Base-by-base conservation (phyloP, 2,329 filamentous ascomycete species). In the Coniella vitis region DNA sequence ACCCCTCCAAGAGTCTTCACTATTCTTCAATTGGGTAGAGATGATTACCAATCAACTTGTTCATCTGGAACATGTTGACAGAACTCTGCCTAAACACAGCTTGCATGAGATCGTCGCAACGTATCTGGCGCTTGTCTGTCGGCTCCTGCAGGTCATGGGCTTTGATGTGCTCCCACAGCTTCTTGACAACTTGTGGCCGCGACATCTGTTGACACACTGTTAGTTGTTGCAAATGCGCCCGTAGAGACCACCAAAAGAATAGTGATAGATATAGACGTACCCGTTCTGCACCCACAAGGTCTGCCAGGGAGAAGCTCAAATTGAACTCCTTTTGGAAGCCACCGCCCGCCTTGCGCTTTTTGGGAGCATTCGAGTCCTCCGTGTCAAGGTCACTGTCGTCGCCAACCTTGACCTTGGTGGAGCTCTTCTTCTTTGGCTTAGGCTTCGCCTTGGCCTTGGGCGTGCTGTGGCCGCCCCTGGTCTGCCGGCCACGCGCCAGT, bases 61-160 rank as follows among this genome's bases (percentile, higher is more conserved):
- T 97, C 91, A 98, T 97, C 58, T 89, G 90, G 68, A 98, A 98
- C 93, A 98, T 98, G 68, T 97, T 89, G 43, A 98, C 86, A 61
- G 80, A 87, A 60, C 90, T 81, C 61, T 86, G 79, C 66, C 95
- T 95, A 72, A 98, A 98, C 7, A 98, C 86, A 7, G 86, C 86
- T 53, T 87, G 83, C 85, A 98, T 86, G 58, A 81, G 83, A 20
- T 95, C 88, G 67, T 98, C 93, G 69, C 93, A 98, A 22, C 81
- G 73, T 55, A 98, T 98, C 58, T 95, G 89, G 19, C 93, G 86
- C 66, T 90, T 91, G 70, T 98, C 91, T 55, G 67, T 81, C 0
- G 90, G 91, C 58, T 97, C 90, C 67, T 98, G 93, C 5, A 98
- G 81, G 36, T 90, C 79, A 57, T 90, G 83, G 52, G 75, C 81